A percentile compares a stretch with the other conserved stretches of the same genome.
These are phyloP conservation scores for Lablab purpureus DNA, from an alignment of 306 rosid species.

Conservation along the genomic window DNA sequence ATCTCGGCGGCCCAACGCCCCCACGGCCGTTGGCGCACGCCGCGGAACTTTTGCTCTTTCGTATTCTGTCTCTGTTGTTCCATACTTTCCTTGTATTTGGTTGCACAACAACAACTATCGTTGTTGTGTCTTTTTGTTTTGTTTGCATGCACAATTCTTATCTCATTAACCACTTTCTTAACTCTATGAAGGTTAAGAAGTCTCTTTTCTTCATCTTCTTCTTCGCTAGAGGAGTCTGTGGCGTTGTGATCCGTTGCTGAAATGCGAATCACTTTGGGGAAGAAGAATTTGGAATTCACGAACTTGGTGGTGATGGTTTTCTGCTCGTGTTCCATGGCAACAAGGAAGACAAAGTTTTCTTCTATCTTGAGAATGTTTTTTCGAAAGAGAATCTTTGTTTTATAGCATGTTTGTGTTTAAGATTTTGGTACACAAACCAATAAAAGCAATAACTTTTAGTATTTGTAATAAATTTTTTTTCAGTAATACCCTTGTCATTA, in stretches of 20 bases:
- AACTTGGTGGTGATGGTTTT: slow-evolving; percentile 29
- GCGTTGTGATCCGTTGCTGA: slow-evolving; percentile 68
- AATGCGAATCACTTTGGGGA: slow-evolving; percentile 53
- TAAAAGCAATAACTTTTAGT: too few relatives aligned
- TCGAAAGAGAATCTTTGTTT: background rate
- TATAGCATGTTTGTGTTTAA: slow-evolving; percentile 14
- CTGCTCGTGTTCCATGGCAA: background rate
- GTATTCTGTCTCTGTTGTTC: background rate
- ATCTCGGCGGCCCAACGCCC: slow-evolving; percentile 96
- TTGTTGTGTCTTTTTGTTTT: slow-evolving; percentile 18
- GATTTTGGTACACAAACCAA: too few relatives aligned
- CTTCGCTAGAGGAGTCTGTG: slow-evolving; percentile 82
- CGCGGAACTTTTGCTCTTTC: slow-evolving; percentile 63
- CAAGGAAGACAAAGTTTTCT: background rate
- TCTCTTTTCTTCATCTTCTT: slow-evolving; percentile 45
- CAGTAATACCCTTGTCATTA: too few relatives aligned
- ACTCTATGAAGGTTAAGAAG: background rate
- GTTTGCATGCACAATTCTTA: slow-evolving; percentile 18
- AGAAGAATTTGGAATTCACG: background rate
- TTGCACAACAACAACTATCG: background rate
- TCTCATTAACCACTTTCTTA: slow-evolving; percentile 62
- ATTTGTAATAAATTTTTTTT: too few relatives aligned
- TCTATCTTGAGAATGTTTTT: background rate
- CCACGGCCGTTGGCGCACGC: slow-evolving; percentile 84
- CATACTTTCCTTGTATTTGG: slow-evolving; percentile 24